These are phyloP conservation scores for Yamadazyma siamensis DNA, from an alignment of 1,139 yeast species.

Conservation along the genomic window DNA sequence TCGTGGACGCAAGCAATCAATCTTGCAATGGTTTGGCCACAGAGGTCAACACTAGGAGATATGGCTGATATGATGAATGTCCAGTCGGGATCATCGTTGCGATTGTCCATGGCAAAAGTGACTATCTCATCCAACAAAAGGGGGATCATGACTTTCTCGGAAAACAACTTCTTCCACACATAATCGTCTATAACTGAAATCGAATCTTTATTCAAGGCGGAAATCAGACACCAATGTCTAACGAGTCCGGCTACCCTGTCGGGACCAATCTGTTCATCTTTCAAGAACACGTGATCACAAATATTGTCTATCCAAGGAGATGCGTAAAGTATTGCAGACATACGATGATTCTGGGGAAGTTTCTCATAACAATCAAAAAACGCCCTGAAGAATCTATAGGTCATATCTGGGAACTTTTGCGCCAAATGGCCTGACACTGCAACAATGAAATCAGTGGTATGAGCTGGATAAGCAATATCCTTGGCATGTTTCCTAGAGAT, in stretches of 20 bases:
- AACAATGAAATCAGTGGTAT: slow-evolving; percentile 62
- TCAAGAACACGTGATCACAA: slow-evolving; percentile 52
- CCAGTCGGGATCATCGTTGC: slow-evolving; percentile 72
- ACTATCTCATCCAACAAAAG: slow-evolving; percentile 70
- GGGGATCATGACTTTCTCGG: slow-evolving; percentile 57
- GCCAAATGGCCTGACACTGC: slow-evolving; percentile 61
- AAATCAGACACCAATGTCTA: slow-evolving; percentile 59
- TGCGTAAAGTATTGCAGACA: slow-evolving; percentile 50
- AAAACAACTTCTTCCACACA: slow-evolving; percentile 69
- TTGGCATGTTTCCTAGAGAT: slow-evolving; percentile 54
- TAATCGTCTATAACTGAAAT: slow-evolving; percentile 42
- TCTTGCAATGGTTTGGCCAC: slow-evolving; percentile 61
- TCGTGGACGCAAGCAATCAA: slow-evolving; percentile 51
- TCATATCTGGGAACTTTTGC: slow-evolving; percentile 52
- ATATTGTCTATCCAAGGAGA: slow-evolving; percentile 81
- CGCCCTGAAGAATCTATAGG: slow-evolving; percentile 60
- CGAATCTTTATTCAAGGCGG: slow-evolving; percentile 46
- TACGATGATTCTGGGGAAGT: slow-evolving; percentile 29
- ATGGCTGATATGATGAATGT: slow-evolving; percentile 57
- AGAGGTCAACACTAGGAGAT: slow-evolving; percentile 71
- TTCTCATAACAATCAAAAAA: slow-evolving; percentile 56
- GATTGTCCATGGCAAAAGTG: slow-evolving; percentile 70
- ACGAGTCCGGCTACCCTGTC: slow-evolving; percentile 60
- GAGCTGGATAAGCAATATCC: slow-evolving; percentile 70
- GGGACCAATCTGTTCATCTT: slow-evolving; percentile 55